Evolutionary conservation across 73 alveolate genomes (phyloP).

Genomic region (Stentor coeruleus): DNA sequence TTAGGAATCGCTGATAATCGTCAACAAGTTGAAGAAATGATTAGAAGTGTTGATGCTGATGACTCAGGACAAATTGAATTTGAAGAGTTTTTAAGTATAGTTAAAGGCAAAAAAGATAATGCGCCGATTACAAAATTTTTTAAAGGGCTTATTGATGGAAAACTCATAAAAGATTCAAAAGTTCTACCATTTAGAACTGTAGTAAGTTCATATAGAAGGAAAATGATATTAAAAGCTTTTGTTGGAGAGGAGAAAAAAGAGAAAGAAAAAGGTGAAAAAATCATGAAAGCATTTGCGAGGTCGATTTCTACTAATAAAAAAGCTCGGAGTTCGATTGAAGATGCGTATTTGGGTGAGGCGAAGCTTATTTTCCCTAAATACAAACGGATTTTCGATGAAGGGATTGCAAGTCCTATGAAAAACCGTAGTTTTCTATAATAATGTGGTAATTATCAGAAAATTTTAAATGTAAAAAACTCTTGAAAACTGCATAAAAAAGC

Average conservation of each 20-base stretch:
- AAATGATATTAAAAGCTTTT: constrained; percentile 32
- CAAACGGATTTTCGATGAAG: constrained; percentile 4
- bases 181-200: constrained; percentile 44
- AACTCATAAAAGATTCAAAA: constrained; percentile 32
- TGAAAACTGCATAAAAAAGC: too few species aligned
- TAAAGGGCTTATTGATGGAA: constrained; percentile 24
- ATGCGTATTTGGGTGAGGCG: neutral
- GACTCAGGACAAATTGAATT: constrained; percentile 86
- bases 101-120: constrained; percentile 60
- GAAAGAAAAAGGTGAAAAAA: constrained; percentile 31
- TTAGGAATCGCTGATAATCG: constrained; percentile 86
- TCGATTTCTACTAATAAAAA: neutral
- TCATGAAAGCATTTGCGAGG: constrained; percentile 26
- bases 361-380: neutral
- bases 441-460: too few species aligned
- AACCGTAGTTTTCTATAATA: too few species aligned
- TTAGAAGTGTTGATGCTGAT: constrained; percentile 84
- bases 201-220: constrained; percentile 57
- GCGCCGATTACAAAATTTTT: constrained; percentile 22
- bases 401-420: neutral
- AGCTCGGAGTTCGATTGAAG: neutral
- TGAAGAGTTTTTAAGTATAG: constrained; percentile 85
- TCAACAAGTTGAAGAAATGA: constrained; percentile 80
- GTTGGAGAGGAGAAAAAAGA: neutral
- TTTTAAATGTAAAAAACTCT: too few species aligned